phyloP scores from a whole-genome alignment of 352 stramenopile species.

The Phytophthora melonis region DNA sequence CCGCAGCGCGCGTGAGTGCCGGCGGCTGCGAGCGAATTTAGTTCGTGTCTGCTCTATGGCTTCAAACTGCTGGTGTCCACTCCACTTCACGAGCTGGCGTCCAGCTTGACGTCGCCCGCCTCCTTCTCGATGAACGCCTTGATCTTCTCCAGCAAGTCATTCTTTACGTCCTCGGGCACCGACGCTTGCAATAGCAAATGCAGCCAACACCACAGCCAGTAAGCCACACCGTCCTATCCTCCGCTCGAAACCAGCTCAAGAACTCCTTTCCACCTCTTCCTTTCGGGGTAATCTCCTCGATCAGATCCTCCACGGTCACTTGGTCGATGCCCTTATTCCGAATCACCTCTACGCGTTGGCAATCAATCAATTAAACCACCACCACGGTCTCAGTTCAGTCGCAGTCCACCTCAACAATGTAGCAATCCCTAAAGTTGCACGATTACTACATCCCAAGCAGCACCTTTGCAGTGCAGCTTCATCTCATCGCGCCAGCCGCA shows the following conservation, averaged over 20 bases:
- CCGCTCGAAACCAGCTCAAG: background rate
- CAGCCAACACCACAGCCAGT: background rate
- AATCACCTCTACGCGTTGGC: conserved; percentile 86
- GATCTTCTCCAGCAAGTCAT: conserved; percentile 92
- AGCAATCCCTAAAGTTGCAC: too few relatives aligned
- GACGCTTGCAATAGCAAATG: conserved; percentile 35
- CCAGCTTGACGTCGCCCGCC: conserved; percentile 18
- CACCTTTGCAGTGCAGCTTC: conserved; percentile 89
- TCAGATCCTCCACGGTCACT: conserved; percentile 95
- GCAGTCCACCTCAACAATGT: background rate
- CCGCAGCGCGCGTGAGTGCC: background rate
- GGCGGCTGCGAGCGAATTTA: conserved; percentile 26
- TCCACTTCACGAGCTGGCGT: conserved; percentile 2
- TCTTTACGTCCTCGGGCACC: conserved; percentile 91
- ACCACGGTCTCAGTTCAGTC: background rate
- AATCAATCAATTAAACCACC: background rate
- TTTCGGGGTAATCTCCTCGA: conserved; percentile 93
- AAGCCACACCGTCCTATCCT: background rate
- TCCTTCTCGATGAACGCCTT: conserved; percentile 91
- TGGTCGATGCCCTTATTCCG: conserved; percentile 94
- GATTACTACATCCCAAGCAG: background rate
- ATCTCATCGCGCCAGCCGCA: conserved; percentile 95
- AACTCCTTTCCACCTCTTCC: conserved; percentile 60
- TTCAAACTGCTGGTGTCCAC: conserved; percentile 12
- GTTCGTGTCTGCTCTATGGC: conserved; percentile 20